phyloP scores from a whole-genome alignment of 805 yeast species.

The Scheffersomyces ergatensis region DNA sequence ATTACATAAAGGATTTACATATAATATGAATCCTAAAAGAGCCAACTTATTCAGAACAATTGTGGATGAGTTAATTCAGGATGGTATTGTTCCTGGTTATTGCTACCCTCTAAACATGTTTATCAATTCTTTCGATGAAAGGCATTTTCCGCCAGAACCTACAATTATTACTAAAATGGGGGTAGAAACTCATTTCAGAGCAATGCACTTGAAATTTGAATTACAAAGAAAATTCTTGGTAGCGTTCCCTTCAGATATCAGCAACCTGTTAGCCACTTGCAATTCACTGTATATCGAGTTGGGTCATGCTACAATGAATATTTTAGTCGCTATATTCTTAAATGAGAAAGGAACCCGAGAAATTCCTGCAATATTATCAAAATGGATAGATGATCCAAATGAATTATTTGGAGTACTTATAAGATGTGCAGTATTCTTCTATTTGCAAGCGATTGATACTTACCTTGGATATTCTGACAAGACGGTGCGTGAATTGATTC shows the following conservation, averaged over 20 bases:
- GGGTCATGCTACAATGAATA: constrained; percentile 1
- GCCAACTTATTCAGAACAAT: background rate
- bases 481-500: background rate
- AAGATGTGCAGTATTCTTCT: constrained; percentile 4
- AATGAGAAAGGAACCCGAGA: background rate
- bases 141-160: background rate
- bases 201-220: background rate
- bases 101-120: constrained; percentile 8
- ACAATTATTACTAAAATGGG: background rate
- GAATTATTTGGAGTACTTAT: background rate
- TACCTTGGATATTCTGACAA: background rate
- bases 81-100: constrained; percentile 6
- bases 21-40: background rate
- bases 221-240: background rate
- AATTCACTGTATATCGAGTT: background rate
- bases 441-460: constrained; percentile 7
- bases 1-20: background rate
- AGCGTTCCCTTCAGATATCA: constrained; percentile 1
- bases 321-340: background rate
- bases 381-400: constrained; percentile 1
- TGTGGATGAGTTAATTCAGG: background rate
- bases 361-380: background rate
- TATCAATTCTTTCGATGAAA: background rate
- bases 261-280: background rate
- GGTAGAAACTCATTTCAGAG: background rate